A percentile compares a stretch with the other conserved stretches of the same genome.
Conservation (phyloP, 2,329 filamentous ascomycete genomes). For the Furcasterigmium furcatum region DNA sequence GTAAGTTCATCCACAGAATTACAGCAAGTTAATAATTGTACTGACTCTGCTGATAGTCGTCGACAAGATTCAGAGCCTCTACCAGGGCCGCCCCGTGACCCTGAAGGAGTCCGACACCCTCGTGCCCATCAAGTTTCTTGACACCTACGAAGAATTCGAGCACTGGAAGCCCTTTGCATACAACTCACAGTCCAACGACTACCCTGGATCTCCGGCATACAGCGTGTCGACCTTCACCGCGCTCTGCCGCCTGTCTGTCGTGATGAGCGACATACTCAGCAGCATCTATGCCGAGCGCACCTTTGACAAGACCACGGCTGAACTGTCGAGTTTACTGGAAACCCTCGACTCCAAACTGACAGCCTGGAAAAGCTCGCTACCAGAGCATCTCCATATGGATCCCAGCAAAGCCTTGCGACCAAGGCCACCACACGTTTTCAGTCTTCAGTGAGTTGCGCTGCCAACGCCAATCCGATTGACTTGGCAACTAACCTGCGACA, state of each 20-base stretch:
- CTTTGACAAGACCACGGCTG: conserved; percentile 25
- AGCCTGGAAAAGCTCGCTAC: conserved; percentile 36
- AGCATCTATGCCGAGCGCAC: conserved; percentile 41
- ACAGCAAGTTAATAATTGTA: conserved; percentile 3
- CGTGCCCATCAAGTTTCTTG: conserved; percentile 43
- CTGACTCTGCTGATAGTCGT: conserved; percentile 18
- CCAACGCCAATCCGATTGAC: too few species aligned
- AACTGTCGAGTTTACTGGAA: conserved; percentile 30
- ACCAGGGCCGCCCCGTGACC: conserved; percentile 47
- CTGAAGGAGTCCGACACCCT: conserved; percentile 41
- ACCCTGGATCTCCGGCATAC: conserved; percentile 32
- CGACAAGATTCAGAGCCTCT: conserved; percentile 53
- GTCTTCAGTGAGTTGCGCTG: conserved; percentile 26
- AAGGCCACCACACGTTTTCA: conserved; percentile 41
- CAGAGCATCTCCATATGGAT: conserved; percentile 36
- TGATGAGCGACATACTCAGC: conserved; percentile 41
- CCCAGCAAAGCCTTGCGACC: conserved; percentile 19
- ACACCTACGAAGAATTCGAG: conserved; percentile 51
- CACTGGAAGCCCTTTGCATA: conserved; percentile 43
- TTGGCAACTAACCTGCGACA: conserved; percentile 2
- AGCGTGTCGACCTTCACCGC: conserved; percentile 37
- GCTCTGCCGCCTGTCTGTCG: conserved; percentile 39
- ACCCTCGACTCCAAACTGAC: conserved; percentile 35
- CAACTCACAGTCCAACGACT: conserved; percentile 20
- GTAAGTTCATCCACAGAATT: conserved; percentile 10